Evolutionary conservation across 257 asterid genomes (phyloP).

Genomic region (Salvia miltiorrhiza): DNA sequence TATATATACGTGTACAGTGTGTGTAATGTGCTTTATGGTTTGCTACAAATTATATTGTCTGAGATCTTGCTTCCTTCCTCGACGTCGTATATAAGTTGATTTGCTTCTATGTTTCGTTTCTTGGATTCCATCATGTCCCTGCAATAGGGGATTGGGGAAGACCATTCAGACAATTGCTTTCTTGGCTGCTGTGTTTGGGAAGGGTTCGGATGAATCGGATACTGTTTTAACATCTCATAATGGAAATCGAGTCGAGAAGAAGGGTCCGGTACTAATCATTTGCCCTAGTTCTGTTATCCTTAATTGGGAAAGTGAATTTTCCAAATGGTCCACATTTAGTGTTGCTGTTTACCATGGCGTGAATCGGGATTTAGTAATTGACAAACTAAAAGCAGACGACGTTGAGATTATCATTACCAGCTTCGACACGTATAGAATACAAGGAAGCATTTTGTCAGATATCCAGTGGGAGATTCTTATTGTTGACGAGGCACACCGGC

Average conservation of each 20-base stretch:
- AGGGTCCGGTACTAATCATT: conserved; percentile 68
- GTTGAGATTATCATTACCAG: conserved; percentile 83
- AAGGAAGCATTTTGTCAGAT: conserved; percentile 57
- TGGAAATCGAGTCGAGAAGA: conserved; percentile 30
- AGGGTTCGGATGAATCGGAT: conserved; percentile 66
- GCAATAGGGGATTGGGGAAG: conserved; percentile 92
- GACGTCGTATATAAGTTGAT: not conserved
- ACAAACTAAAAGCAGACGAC: conserved; percentile 55
- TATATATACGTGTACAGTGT: too few relatives aligned
- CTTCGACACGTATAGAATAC: conserved; percentile 89
- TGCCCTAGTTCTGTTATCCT: conserved; percentile 92
- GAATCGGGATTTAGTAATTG: conserved; percentile 69
- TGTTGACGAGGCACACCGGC: conserved; percentile 89
- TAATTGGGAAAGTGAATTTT: conserved; percentile 91
- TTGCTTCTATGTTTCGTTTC: conserved; percentile 7
- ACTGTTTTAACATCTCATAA: conserved; percentile 26
- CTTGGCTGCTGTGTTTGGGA: conserved; percentile 80
- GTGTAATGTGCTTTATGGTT: not conserved
- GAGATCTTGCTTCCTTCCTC: not conserved
- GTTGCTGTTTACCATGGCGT: conserved; percentile 85
- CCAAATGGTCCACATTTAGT: conserved; percentile 80
- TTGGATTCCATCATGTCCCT: not conserved
- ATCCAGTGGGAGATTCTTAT: conserved; percentile 80
- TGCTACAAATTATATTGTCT: not conserved
- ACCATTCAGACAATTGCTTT: conserved; percentile 94